Evolutionary conservation across 2,329 filamentous ascomycete species (phyloP).

Genomic region (Pestalotiopsis sp.): DNA sequence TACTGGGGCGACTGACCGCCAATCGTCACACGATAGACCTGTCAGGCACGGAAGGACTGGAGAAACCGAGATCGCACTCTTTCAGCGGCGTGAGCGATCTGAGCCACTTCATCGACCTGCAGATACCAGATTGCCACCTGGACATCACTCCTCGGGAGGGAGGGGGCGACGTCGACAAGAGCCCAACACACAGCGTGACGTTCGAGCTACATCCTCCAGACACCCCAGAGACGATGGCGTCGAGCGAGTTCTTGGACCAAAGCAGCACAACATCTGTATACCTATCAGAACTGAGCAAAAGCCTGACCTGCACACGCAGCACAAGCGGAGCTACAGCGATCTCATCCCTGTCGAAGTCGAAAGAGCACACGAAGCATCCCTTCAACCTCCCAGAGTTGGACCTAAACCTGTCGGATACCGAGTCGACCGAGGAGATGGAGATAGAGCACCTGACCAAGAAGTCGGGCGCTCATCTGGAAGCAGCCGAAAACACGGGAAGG

Average conservation of each 20-base stretch:
- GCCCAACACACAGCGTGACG: constrained; percentile 13
- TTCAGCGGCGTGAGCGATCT: neutral
- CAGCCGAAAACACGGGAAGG: neutral
- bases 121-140: constrained; percentile 27
- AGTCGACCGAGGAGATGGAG: constrained; percentile 9
- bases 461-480: neutral
- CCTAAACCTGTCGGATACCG: constrained; percentile 23
- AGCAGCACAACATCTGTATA: constrained; percentile 16
- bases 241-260: constrained; percentile 6
- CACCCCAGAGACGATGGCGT: constrained; percentile 12
- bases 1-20: constrained; percentile 21
- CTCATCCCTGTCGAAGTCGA: constrained; percentile 36
- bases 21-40: constrained; percentile 12
- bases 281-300: constrained; percentile 15
- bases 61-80: constrained; percentile 11
- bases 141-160: constrained; percentile 19
- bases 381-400: constrained; percentile 25
- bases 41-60: constrained; percentile 19
- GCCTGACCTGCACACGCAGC: constrained; percentile 11
- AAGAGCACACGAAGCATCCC: constrained; percentile 27
- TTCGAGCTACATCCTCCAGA: constrained; percentile 14
- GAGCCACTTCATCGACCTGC: constrained; percentile 24
- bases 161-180: constrained; percentile 2
- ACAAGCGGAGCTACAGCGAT: constrained; percentile 34
- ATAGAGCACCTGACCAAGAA: neutral